These are phyloP conservation scores for Leccinum variabile DNA, from an alignment of 1,284 basidiomycete genomes.

Conservation along the genomic window DNA sequence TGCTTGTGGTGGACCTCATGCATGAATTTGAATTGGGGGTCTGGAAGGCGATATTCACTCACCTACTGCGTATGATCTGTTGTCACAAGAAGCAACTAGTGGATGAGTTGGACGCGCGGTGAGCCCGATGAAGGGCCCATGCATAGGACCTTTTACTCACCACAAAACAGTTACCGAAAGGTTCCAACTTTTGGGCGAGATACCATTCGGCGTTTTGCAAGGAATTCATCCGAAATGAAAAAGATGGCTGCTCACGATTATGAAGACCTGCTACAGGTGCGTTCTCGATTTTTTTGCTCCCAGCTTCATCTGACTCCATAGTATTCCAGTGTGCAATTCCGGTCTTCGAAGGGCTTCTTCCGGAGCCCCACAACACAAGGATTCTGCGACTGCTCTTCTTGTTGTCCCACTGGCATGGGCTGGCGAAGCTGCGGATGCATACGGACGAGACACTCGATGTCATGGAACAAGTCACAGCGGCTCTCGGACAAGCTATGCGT, in stretches of 20 bases:
- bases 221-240: not conserved
- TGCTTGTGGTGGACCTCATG: not conserved
- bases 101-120: not conserved
- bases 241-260: not conserved
- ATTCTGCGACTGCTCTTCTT: not conserved
- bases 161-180: not conserved
- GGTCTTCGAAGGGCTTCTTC: not conserved
- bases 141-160: not conserved
- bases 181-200: not conserved
- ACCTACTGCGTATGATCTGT: not conserved
- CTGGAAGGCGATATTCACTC: not conserved
- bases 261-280: not conserved
- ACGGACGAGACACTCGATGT: not conserved
- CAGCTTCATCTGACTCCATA: not conserved
- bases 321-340: not conserved
- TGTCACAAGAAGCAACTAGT: not conserved
- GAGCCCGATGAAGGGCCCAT: not conserved
- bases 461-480: not conserved
- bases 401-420: not conserved
- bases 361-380: not conserved
- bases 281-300: not conserved
- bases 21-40: not conserved
- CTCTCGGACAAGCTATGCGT: not conserved
- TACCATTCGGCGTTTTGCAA: not conserved
- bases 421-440: not conserved